Percentiles rank a stretch among this genome's conserved stretches.
phyloP scores from a whole-genome alignment of 2,329 filamentous ascomycete genomes.

The Ceratocystis cacaofunesta region DNA sequence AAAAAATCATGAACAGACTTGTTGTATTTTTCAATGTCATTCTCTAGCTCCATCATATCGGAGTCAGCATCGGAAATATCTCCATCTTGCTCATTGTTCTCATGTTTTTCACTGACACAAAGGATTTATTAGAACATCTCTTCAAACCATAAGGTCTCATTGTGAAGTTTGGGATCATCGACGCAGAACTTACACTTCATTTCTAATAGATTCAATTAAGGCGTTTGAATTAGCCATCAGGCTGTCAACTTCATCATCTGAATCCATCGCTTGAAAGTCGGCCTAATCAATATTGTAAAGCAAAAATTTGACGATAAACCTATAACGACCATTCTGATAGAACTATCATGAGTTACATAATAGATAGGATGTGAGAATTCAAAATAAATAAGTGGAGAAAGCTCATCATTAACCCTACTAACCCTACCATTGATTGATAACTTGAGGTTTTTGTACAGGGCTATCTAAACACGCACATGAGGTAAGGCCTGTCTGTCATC shows the following conservation, averaged over 20 bases:
- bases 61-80: conserved; percentile 30
- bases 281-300: background rate
- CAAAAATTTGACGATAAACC: no score
- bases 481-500: no score
- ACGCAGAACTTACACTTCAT: conserved; percentile 12
- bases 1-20: conserved; percentile 30
- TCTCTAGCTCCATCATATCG: conserved; percentile 30
- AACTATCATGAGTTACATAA: no score
- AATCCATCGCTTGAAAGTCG: background rate
- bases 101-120: background rate
- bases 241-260: conserved; percentile 8
- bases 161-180: background rate
- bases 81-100: conserved; percentile 17
- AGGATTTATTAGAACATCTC: background rate
- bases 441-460: no score
- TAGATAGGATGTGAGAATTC: no score
- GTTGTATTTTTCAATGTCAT: conserved; percentile 31
- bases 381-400: no score
- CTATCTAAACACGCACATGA: no score
- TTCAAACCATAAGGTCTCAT: background rate
- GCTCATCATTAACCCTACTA: no score
- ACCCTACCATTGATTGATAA: no score
- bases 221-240: conserved; percentile 9
- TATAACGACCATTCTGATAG: no score
- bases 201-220: conserved; percentile 12